A percentile compares a stretch with the other conserved stretches of the same genome.
Conservation (phyloP, 2,329 filamentous ascomycete genomes). For the Pestalotiopsis sp. region DNA sequence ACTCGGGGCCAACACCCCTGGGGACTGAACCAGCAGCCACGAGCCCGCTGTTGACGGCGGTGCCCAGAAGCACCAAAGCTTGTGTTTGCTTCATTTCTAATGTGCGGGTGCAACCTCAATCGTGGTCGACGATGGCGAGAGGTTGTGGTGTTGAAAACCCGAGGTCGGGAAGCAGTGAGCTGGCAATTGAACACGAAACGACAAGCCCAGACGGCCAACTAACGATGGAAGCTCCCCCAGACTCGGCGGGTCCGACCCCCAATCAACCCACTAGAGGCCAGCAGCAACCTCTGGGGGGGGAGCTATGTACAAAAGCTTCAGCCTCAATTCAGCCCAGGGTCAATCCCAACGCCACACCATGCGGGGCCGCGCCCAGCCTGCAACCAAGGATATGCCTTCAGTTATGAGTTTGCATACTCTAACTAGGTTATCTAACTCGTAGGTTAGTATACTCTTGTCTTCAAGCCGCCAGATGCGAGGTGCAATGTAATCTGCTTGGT, state of each 20-base stretch:
- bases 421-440: too few relatives aligned
- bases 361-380: too few relatives aligned
- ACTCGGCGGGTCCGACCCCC: background rate
- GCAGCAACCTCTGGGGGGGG: background rate
- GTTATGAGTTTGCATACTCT: too few relatives aligned
- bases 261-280: background rate
- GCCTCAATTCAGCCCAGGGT: background rate
- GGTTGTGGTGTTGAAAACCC: background rate
- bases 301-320: background rate
- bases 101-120: constrained; percentile 5
- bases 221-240: constrained; percentile 3
- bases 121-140: background rate
- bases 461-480: too few relatives aligned
- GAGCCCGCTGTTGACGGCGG: constrained; percentile 47
- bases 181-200: constrained; percentile 13
- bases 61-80: constrained; percentile 51
- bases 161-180: constrained; percentile 1
- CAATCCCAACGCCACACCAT: too few relatives aligned
- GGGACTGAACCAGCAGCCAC: constrained; percentile 69
- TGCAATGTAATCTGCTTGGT: too few relatives aligned
- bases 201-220: background rate
- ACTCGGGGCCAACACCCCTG: constrained; percentile 86
- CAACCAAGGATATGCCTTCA: too few relatives aligned
- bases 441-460: too few relatives aligned
- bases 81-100: constrained; percentile 47